Conservation (phyloP, 2,329 filamentous ascomycete genomes). For the Diaporthe sp. region DNA sequence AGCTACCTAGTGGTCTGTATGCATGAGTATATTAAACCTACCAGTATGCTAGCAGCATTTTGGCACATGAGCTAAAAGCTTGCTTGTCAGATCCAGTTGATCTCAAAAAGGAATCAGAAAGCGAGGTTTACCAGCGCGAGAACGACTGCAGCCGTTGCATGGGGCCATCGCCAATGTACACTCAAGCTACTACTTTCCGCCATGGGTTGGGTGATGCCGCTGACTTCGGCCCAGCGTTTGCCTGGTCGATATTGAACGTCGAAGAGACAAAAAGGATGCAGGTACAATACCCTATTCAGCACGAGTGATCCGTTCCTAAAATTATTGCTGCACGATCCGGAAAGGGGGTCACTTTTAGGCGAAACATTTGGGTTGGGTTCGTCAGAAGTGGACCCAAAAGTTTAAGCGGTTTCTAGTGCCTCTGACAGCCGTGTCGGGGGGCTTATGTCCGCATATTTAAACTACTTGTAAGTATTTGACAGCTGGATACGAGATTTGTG, state of each 20-base stretch:
- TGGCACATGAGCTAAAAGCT: neutral
- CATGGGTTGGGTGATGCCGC: neutral
- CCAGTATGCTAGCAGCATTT: neutral
- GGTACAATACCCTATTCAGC: neutral
- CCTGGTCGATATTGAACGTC: neutral
- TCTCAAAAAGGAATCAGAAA: neutral
- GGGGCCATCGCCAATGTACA: too few relatives aligned
- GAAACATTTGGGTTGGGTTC: neutral
- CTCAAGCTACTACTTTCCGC: neutral
- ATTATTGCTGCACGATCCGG: neutral
- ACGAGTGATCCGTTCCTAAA: neutral
- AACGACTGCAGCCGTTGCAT: neutral
- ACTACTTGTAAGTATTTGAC: constrained; percentile 5
- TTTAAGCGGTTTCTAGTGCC: neutral
- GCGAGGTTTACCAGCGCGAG: neutral
- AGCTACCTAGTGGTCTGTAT: neutral
- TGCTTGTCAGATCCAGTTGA: neutral
- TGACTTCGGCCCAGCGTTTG: neutral
- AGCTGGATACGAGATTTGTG: constrained; percentile 10
- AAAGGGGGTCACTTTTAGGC: too few relatives aligned
- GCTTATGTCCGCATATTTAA: neutral
- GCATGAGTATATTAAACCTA: neutral
- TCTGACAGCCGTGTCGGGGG: neutral
- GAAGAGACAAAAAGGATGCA: neutral
- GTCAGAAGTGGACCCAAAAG: neutral